Conservation (phyloP, 257 asterid species). For the Lithospermum erythrorhizon region DNA sequence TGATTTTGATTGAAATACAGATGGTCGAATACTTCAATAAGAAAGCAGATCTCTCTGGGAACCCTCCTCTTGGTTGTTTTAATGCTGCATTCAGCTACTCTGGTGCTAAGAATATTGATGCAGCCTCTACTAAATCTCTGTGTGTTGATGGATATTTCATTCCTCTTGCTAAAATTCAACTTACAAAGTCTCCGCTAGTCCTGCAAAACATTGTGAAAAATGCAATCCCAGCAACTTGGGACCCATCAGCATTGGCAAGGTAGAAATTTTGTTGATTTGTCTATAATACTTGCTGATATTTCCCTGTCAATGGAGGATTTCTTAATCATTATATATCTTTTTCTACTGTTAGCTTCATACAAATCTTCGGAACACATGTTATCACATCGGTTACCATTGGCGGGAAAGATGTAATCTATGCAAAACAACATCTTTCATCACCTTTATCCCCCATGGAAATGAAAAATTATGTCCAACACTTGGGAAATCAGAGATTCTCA, state of each 20-base stretch:
- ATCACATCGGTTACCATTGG: slow-evolving; percentile 72
- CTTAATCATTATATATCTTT: slow-evolving; percentile 13
- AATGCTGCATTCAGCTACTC: slow-evolving; percentile 65
- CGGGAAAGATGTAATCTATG: slow-evolving; percentile 79
- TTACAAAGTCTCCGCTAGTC: slow-evolving; percentile 37
- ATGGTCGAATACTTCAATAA: slow-evolving; percentile 82
- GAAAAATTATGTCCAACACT: slow-evolving; percentile 75
- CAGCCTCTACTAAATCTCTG: slow-evolving; percentile 64
- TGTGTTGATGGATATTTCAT: slow-evolving; percentile 75
- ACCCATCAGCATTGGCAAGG: slow-evolving; percentile 84
- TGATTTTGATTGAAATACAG: slow-evolving; percentile 28
- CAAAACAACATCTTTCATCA: slow-evolving; percentile 58
- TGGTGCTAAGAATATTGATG: slow-evolving; percentile 54
- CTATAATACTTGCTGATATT: background rate
- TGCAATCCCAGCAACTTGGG: slow-evolving; percentile 75
- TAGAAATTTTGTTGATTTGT: slow-evolving; percentile 6
- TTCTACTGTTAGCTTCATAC: slow-evolving; percentile 54
- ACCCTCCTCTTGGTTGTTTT: slow-evolving; percentile 68
- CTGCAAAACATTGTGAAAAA: slow-evolving; percentile 47
- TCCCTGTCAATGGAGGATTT: background rate
- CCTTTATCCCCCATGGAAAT: slow-evolving; percentile 58
- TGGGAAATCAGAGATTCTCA: slow-evolving; percentile 78
- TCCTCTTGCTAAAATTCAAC: slow-evolving; percentile 60
- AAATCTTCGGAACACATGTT: slow-evolving; percentile 78
- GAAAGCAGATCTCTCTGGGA: slow-evolving; percentile 53